Percentiles rank a stretch among this genome's conserved stretches.
These are phyloP conservation scores for Monosporascus sp. DNA, from an alignment of 2,329 filamentous ascomycete genomes.

Conservation along the genomic window DNA sequence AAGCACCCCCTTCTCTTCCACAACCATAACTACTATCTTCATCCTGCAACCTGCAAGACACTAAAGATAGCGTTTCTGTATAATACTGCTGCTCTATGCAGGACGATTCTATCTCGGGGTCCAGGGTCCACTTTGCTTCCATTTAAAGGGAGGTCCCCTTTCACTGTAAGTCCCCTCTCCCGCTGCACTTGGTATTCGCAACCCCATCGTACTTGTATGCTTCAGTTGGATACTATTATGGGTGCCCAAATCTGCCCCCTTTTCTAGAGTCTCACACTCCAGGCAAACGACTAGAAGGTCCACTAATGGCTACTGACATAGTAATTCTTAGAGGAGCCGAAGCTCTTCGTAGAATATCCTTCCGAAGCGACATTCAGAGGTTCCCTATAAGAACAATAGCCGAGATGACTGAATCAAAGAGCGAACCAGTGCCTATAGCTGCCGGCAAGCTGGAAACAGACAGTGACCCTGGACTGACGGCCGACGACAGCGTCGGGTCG, in stretches of 20 bases:
- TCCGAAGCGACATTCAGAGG: slow-evolving; percentile 31
- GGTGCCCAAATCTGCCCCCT: too few relatives aligned
- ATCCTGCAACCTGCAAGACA: not conserved
- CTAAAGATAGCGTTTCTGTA: not conserved
- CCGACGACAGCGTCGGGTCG: slow-evolving; percentile 38
- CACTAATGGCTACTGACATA: slow-evolving; percentile 33
- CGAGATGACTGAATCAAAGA: slow-evolving; percentile 37
- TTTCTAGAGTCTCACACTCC: not conserved
- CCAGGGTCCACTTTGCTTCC: not conserved
- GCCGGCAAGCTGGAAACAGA: slow-evolving; percentile 35
- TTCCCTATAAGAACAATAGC: slow-evolving; percentile 30
- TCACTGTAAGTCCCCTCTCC: not conserved
- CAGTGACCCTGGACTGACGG: slow-evolving; percentile 37
- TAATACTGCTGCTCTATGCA: not conserved
- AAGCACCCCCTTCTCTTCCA: not conserved
- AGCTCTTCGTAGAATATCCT: slow-evolving; percentile 34
- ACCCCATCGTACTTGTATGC: too few relatives aligned
- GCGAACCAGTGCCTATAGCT: slow-evolving; percentile 29
- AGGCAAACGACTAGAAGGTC: not conserved
- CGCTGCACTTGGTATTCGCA: too few relatives aligned
- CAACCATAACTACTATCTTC: not conserved
- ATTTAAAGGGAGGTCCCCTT: not conserved
- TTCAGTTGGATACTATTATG: too few relatives aligned
- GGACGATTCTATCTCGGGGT: not conserved
- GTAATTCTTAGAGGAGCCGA: slow-evolving; percentile 35